Conservation (phyloP, 257 asterid species). For the Jacaranda copaia region DNA sequence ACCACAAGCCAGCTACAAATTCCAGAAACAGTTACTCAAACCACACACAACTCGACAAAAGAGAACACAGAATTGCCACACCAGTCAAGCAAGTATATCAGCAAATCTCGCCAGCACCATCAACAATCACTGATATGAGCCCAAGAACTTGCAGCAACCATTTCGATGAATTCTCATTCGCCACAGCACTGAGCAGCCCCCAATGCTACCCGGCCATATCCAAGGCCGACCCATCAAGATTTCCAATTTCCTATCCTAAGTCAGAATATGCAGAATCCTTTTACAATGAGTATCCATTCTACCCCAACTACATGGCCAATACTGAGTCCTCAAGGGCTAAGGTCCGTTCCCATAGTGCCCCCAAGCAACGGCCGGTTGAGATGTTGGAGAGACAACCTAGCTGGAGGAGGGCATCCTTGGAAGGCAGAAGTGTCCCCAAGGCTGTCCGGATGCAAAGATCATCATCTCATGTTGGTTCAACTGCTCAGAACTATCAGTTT, state of each 20-base stretch:
- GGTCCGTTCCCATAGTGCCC: constrained; percentile 73
- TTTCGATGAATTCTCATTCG: constrained; percentile 53
- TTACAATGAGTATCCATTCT: constrained; percentile 54
- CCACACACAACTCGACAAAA: constrained; percentile 42
- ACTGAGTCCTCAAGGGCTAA: constrained; percentile 71
- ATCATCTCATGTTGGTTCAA: constrained; percentile 78
- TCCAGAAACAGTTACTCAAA: constrained; percentile 57
- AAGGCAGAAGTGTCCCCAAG: constrained; percentile 67
- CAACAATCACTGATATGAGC: constrained; percentile 53
- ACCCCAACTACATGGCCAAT: constrained; percentile 74
- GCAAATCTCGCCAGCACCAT: constrained; percentile 57
- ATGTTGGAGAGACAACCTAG: constrained; percentile 60
- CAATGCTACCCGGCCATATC: constrained; percentile 49
- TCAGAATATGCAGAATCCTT: constrained; percentile 63
- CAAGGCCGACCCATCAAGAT: constrained; percentile 48
- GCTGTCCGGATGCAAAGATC: constrained; percentile 93
- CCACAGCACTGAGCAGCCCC: constrained; percentile 64
- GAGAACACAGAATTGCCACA: constrained; percentile 44
- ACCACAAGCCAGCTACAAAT: constrained; percentile 46
- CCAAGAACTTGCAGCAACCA: constrained; percentile 64
- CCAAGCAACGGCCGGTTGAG: constrained; percentile 66
- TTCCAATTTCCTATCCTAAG: constrained; percentile 44
- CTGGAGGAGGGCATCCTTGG: constrained; percentile 58
- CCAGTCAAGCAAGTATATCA: constrained; percentile 44
- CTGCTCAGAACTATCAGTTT: constrained; percentile 65